These are phyloP conservation scores for Backusella parvicylindrica DNA, from an alignment of 192 early-diverging fungal species.

Conservation along the genomic window DNA sequence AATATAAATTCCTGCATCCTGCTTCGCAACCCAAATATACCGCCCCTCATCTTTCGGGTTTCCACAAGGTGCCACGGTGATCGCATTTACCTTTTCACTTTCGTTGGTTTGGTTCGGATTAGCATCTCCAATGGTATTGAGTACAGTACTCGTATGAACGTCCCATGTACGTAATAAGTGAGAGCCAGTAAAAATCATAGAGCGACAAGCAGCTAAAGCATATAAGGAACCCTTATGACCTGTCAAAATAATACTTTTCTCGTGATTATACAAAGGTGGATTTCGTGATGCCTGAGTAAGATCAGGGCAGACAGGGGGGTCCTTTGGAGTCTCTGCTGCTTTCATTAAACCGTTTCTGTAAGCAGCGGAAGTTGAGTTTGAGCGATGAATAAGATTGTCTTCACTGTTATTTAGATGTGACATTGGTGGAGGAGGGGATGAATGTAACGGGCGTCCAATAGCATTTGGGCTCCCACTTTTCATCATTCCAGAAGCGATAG, in stretches of 20 bases:
- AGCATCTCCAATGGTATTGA: slow-evolving; percentile 38
- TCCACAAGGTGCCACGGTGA: slow-evolving; percentile 55
- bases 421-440: neutral
- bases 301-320: slow-evolving; percentile 39
- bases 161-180: slow-evolving; percentile 42
- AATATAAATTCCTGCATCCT: slow-evolving; percentile 58
- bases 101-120: slow-evolving; percentile 43
- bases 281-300: slow-evolving; percentile 52
- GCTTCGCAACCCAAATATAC: slow-evolving; percentile 62
- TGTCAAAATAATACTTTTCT: slow-evolving; percentile 25
- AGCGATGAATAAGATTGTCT: neutral
- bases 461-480: neutral
- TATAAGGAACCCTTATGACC: slow-evolving; percentile 42
- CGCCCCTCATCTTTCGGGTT: slow-evolving; percentile 51
- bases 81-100: slow-evolving; percentile 22
- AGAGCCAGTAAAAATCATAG: slow-evolving; percentile 41
- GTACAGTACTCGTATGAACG: slow-evolving; percentile 42
- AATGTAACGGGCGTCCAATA: neutral
- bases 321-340: neutral
- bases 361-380: neutral
- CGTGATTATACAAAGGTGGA: slow-evolving; percentile 47
- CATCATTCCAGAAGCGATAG: neutral
- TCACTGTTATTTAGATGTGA: neutral
- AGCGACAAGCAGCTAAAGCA: slow-evolving; percentile 51
- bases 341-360: neutral